Evolutionary conservation across 208 protist species (phyloP).

Genomic region (Naegleria lovaniensis): DNA sequence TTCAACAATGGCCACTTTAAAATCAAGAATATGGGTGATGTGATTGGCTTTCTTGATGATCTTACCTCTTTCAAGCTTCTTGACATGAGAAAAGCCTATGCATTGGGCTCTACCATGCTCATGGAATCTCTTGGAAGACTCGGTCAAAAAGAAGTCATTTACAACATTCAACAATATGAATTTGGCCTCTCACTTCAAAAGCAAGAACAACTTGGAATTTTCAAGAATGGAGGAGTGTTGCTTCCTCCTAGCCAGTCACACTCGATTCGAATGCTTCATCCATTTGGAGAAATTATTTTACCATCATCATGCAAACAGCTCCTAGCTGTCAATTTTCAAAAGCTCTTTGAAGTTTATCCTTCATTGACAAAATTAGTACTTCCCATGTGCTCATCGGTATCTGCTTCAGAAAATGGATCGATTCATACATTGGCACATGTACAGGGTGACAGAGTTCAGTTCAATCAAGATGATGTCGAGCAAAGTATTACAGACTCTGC

Average conservation of each 20-base stretch:
- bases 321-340: neutral
- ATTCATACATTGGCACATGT: neutral
- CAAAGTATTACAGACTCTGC: neutral
- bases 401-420: neutral
- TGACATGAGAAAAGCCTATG: neutral
- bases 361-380: neutral
- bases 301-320: neutral
- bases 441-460: neutral
- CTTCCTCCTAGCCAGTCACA: neutral
- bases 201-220: neutral
- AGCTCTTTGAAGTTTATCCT: neutral
- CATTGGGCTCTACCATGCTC: neutral
- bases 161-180: neutral
- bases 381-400: neutral
- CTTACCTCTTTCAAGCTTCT: neutral
- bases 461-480: neutral
- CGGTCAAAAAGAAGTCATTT: neutral
- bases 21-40: neutral
- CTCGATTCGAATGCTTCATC: neutral
- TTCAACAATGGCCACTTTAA: neutral
- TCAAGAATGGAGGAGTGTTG: neutral
- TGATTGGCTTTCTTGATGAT: neutral
- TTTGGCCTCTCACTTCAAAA: neutral
- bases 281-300: slow-evolving; percentile 9
- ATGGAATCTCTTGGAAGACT: neutral